Evolutionary conservation across 2,329 filamentous ascomycete genomes (phyloP).

Genomic region (Cladosporium sp.): DNA sequence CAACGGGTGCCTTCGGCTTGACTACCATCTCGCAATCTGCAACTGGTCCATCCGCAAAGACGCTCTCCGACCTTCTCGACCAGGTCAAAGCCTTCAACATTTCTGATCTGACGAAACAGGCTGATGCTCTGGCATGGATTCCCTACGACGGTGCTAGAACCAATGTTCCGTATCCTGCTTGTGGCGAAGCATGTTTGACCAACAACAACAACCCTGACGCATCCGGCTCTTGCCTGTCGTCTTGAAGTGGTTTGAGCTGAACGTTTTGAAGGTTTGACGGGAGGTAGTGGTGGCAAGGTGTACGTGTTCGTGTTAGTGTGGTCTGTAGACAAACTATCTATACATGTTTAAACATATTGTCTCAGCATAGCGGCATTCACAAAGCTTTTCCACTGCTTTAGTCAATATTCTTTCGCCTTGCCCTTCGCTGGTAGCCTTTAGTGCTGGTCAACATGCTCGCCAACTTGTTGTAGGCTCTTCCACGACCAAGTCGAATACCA

Average conservation of each 20-base stretch:
- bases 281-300: no score
- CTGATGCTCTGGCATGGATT: neutral
- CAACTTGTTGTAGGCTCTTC: no score
- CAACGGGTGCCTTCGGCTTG: neutral
- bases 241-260: neutral
- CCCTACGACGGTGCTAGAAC: neutral
- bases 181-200: neutral
- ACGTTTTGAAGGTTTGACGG: neutral
- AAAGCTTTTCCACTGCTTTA: no score
- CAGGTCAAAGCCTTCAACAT: neutral
- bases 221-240: neutral
- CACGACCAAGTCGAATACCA: no score
- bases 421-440: no score
- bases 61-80: neutral
- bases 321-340: no score
- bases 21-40: neutral
- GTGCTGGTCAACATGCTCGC: no score
- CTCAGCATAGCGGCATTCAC: no score
- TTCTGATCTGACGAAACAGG: neutral
- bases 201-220: neutral
- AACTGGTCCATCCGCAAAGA: neutral
- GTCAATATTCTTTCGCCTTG: no score
- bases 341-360: no score
- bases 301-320: no score
- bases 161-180: neutral